phyloP scores from a whole-genome alignment of 2,329 filamentous ascomycete genomes.

The Cladosporium sp. region DNA sequence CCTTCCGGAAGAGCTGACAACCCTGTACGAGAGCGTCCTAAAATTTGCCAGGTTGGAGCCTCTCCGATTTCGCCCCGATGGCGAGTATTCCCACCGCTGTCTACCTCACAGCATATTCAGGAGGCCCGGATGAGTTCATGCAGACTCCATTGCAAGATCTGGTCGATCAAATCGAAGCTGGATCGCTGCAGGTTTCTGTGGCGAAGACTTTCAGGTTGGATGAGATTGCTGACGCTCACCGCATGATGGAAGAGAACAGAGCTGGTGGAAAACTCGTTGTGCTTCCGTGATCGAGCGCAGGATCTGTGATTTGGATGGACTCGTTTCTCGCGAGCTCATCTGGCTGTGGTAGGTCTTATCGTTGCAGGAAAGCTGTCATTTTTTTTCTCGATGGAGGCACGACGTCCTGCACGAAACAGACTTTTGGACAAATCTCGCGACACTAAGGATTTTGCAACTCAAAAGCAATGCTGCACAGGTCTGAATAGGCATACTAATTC shows the following conservation, averaged over 20 bases:
- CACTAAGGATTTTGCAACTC: too few relatives aligned
- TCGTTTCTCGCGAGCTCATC: too few relatives aligned
- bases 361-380: too few relatives aligned
- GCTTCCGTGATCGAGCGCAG: conserved; percentile 20
- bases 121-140: conserved; percentile 38
- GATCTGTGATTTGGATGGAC: too few relatives aligned
- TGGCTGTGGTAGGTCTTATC: too few relatives aligned
- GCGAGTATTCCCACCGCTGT: conserved; percentile 38
- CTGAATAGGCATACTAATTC: too few relatives aligned
- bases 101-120: conserved; percentile 40
- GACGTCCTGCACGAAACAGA: too few relatives aligned
- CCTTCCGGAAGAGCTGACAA: not conserved
- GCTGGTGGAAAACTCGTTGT: conserved; percentile 46
- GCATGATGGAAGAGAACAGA: conserved; percentile 42
- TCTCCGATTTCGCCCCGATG: conserved; percentile 41
- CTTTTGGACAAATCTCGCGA: too few relatives aligned
- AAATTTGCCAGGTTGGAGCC: conserved; percentile 29
- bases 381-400: too few relatives aligned
- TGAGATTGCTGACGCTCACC: conserved; percentile 45
- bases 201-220: conserved; percentile 42
- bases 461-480: too few relatives aligned
- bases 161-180: conserved; percentile 35
- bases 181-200: conserved; percentile 38
- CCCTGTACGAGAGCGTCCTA: not conserved
- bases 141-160: conserved; percentile 40